phyloP scores from a whole-genome alignment of 1,284 basidiomycete genomes.

The Filobasidium uniguttulatum region DNA sequence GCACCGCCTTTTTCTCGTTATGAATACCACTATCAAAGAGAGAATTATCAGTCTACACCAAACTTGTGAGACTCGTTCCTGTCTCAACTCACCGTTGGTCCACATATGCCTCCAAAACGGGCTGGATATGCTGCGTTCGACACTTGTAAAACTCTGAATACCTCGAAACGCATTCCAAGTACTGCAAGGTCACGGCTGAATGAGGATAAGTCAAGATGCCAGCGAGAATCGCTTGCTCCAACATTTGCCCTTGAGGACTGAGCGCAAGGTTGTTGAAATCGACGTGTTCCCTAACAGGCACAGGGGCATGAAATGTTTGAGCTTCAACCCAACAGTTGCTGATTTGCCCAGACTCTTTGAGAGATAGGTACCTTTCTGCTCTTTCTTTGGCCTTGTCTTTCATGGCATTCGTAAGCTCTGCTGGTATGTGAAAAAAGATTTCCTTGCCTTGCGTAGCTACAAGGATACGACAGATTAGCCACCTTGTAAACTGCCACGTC shows the following conservation, averaged over 20 bases:
- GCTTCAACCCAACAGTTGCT: background rate
- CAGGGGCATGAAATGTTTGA: background rate
- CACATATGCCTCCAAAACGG: constrained; percentile 77
- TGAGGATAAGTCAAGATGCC: constrained; percentile 73
- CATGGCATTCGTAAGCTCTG: constrained; percentile 24
- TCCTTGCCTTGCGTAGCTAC: constrained; percentile 25
- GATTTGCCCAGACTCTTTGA: background rate
- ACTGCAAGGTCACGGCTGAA: constrained; percentile 77
- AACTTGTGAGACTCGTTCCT: background rate
- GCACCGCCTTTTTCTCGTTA: constrained; percentile 55
- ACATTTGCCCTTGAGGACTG: constrained; percentile 79
- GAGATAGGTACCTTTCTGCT: background rate
- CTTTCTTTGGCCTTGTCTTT: constrained; percentile 10
- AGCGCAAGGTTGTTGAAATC: constrained; percentile 76
- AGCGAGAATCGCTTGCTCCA: constrained; percentile 70
- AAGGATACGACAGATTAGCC: background rate
- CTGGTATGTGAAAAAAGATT: constrained; percentile 36
- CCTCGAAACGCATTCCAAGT: constrained; percentile 81
- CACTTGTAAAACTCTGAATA: constrained; percentile 96
- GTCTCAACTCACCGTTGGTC: constrained; percentile 51
- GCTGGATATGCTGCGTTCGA: constrained; percentile 69
- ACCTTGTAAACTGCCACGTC: background rate
- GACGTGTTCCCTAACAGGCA: constrained; percentile 41
- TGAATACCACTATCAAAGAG: constrained; percentile 60
- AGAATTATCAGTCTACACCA: background rate